These are phyloP conservation scores for Chalaropsis ovoidea DNA, from an alignment of 2,329 filamentous ascomycete genomes.

Conservation along the genomic window DNA sequence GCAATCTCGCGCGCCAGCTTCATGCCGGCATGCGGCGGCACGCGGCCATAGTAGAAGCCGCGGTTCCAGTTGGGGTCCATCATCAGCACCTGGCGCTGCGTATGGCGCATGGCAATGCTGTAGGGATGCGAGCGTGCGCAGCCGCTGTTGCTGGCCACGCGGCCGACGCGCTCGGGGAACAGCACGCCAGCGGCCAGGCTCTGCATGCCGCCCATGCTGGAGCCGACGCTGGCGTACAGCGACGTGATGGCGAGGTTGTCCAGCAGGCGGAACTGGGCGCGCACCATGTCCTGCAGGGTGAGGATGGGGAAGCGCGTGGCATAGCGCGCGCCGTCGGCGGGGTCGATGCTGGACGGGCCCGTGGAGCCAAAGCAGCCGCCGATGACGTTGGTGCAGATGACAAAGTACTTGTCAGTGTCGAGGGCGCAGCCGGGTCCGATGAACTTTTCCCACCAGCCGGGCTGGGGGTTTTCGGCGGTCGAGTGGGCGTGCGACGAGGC, in stretches of 20 bases:
- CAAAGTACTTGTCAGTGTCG: constrained; percentile 82
- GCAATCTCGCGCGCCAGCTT: constrained; percentile 96
- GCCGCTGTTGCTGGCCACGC: constrained; percentile 80
- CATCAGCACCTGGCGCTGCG: constrained; percentile 94
- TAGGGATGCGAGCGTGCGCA: constrained; percentile 94
- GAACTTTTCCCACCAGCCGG: constrained; percentile 98
- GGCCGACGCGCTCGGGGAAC: constrained; percentile 70
- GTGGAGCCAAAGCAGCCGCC: constrained; percentile 95
- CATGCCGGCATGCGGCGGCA: constrained; percentile 93
- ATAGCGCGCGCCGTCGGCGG: constrained; percentile 76
- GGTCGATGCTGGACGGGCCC: constrained; percentile 78
- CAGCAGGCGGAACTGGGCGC: constrained; percentile 82
- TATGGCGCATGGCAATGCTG: constrained; percentile 97
- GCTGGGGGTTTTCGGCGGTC: constrained; percentile 72
- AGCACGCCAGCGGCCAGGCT: constrained; percentile 77
- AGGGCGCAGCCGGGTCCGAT: constrained; percentile 78
- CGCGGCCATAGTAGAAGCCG: constrained; percentile 79
- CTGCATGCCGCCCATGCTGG: constrained; percentile 98
- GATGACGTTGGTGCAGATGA: constrained; percentile 94
- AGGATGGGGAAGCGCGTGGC: constrained; percentile 92
- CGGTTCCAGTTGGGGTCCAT: constrained; percentile 97
- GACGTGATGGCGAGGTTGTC: constrained; percentile 66
- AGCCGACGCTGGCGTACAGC: constrained; percentile 85
- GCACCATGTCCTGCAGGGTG: constrained; percentile 95
- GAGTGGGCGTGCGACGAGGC: constrained; percentile 97